Evolutionary conservation across 108 stramenopile species (phyloP).

Genomic region (Cyclotella kingstonii): DNA sequence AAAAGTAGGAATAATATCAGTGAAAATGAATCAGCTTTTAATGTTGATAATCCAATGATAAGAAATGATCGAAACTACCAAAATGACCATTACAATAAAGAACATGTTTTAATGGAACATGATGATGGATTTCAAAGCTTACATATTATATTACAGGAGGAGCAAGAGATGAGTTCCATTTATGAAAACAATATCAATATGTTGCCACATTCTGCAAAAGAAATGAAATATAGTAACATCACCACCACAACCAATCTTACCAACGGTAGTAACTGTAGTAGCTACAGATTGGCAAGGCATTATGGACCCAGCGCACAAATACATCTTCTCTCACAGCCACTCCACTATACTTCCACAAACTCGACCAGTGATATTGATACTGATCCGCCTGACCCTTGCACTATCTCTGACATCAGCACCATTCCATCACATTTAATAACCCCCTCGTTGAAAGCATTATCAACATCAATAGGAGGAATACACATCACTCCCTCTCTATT

Average conservation of each 20-base stretch:
- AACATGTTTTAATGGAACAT: conserved; percentile 21
- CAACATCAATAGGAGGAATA: background rate
- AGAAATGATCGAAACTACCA: background rate
- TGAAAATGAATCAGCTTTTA: too few species aligned
- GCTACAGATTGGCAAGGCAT: conserved; percentile 23
- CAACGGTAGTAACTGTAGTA: background rate
- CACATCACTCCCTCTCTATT: conserved; percentile 16
- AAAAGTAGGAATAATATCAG: too few species aligned
- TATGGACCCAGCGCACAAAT: conserved; percentile 44
- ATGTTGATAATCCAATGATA: too few species aligned
- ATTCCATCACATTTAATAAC: background rate
- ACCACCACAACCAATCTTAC: background rate
- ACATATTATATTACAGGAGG: conserved; percentile 34
- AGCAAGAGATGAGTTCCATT: too few species aligned
- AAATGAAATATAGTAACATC: too few species aligned
- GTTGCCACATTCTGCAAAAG: too few species aligned
- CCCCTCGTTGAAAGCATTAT: background rate
- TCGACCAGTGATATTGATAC: too few species aligned
- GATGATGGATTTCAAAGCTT: conserved; percentile 39
- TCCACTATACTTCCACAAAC: too few species aligned
- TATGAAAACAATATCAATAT: too few species aligned
- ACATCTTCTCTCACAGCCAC: conserved; percentile 15
- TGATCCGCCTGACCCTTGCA: too few species aligned
- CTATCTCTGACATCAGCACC: too few species aligned
- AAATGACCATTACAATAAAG: background rate